phyloP scores from a whole-genome alignment of 2,329 filamentous ascomycete genomes.

The Celoporthe dispersa region DNA sequence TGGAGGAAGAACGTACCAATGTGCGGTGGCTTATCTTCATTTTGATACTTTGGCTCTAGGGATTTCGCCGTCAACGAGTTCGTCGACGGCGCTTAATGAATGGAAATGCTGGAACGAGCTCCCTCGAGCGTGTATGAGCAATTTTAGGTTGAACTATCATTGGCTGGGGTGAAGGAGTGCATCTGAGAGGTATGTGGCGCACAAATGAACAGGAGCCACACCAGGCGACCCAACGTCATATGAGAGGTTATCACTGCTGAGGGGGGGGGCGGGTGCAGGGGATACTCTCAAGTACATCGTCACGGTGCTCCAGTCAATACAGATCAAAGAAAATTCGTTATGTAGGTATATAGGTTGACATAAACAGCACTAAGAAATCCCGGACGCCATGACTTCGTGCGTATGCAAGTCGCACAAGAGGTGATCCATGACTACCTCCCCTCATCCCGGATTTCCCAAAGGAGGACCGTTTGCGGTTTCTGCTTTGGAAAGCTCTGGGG shows the following conservation, averaged over 20 bases:
- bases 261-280: background rate
- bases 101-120: background rate
- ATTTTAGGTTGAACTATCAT: too few relatives aligned
- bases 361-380: slow-evolving; percentile 6
- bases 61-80: background rate
- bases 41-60: slow-evolving; percentile 25
- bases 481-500: background rate
- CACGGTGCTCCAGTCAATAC: background rate
- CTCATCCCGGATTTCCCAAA: slow-evolving; percentile 1
- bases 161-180: too few relatives aligned
- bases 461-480: background rate
- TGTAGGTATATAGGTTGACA: slow-evolving; percentile 19
- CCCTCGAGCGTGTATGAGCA: too few relatives aligned
- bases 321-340: slow-evolving; percentile 4
- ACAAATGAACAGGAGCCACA: too few relatives aligned
- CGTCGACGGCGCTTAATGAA: background rate
- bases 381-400: slow-evolving; percentile 14
- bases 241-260: background rate
- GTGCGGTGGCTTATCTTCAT: slow-evolving; percentile 4
- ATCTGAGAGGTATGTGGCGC: too few relatives aligned
- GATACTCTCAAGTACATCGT: background rate
- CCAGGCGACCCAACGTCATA: too few relatives aligned
- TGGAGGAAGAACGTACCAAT: background rate
- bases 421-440: background rate
- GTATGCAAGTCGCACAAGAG: slow-evolving; percentile 1